Base-by-base conservation (phyloP, 306 rosid species). In the Castanea crenata region DNA sequence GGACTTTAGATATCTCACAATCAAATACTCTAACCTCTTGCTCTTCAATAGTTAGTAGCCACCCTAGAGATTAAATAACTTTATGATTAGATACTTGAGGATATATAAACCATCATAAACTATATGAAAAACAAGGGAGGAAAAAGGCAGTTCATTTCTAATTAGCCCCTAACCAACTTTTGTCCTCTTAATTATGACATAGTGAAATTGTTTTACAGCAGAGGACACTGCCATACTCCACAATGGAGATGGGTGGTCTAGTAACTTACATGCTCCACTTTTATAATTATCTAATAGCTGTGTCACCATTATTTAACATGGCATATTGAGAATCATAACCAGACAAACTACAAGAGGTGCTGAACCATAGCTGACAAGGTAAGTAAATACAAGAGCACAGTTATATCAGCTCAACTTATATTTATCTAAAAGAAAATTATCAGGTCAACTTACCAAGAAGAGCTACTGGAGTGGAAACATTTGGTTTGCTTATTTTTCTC, bases 1-100 rank as follows among this genome's bases (percentile, higher is more conserved):
- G 84, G 51, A 74, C 81, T 78, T 87, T 88, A 51, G 87, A 83
- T 49, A 72, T 81, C 41, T 78, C 89, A 65, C 80, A 81, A 70
- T 82, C 90, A 70, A 86, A 90, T 73, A 88, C 81, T 49, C 78
- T 69, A 67, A 84, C 63, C 80, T 91, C 97, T 77, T 86, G 92
- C 32, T 86, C 89, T 87, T 92, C 88, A 74, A 81, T 85, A 68
- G 69, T 85, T 38, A 92, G 90, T 76, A 92, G 91, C 94, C 94
- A 92, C 80, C 89, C 97, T 92, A 88, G 76, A 77, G 35, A 83
- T 68, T 44, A 63, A 56, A 81, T 32, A 69, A 21, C 14, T 77
- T 76, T 55, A 52, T 10, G 14, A 38, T 79, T 71, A 78, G 64
- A 73, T 49, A 41, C 7, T 44, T 3, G 74, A 14, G 46, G 71